These are phyloP conservation scores for Hanseniaspora uvarum DNA, from an alignment of 1,139 yeast genomes.

Conservation along the genomic window DNA sequence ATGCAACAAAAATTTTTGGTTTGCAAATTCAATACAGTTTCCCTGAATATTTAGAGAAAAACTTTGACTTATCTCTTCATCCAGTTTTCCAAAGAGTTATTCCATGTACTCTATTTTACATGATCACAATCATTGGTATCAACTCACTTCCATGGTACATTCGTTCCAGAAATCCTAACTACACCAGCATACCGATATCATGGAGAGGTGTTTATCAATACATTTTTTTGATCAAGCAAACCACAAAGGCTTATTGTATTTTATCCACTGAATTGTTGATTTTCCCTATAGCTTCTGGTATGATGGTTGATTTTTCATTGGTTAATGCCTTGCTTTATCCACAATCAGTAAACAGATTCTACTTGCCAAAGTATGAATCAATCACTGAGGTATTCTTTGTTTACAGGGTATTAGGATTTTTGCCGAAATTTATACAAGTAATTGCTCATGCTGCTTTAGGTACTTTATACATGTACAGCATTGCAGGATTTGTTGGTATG, in stretches of 20 bases:
- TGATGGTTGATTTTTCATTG: slow-evolving; percentile 56
- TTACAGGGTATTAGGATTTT: slow-evolving; percentile 21
- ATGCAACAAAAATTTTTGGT: neutral
- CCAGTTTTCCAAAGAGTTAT: slow-evolving; percentile 32
- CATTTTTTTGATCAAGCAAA: slow-evolving; percentile 47
- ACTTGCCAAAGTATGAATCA: slow-evolving; percentile 3
- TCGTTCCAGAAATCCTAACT: slow-evolving; percentile 24
- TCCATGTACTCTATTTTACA: slow-evolving; percentile 19
- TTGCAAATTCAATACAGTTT: neutral
- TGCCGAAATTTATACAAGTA: slow-evolving; percentile 24
- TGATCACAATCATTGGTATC: neutral
- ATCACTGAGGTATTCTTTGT: slow-evolving; percentile 25
- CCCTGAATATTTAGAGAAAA: slow-evolving; percentile 22
- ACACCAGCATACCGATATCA: slow-evolving; percentile 31
- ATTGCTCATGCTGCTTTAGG: slow-evolving; percentile 63
- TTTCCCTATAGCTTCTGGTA: slow-evolving; percentile 83
- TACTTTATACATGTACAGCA: slow-evolving; percentile 73
- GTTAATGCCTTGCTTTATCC: slow-evolving; percentile 43
- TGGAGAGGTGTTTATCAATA: slow-evolving; percentile 43
- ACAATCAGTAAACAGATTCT: slow-evolving; percentile 14
- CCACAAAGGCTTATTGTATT: slow-evolving; percentile 63
- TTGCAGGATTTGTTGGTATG: slow-evolving; percentile 83
- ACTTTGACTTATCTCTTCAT: slow-evolving; percentile 25
- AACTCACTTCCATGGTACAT: slow-evolving; percentile 37
- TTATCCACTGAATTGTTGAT: slow-evolving; percentile 69